Conservation (phyloP, 441 rosid genomes). For the Arabidopsis hybrid region DNA sequence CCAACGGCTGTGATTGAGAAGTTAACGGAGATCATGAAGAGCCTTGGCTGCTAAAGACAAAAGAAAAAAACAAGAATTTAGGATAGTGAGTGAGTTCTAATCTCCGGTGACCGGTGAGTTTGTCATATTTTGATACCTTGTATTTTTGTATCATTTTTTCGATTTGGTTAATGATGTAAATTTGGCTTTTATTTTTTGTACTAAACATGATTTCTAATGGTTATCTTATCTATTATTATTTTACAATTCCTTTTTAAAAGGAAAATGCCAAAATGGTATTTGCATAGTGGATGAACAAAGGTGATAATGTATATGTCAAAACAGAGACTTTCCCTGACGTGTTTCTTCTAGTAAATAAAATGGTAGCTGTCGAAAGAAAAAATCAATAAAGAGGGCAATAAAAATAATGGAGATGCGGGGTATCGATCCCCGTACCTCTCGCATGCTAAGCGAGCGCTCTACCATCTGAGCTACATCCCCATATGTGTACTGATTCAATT, state of each 20-base stretch:
- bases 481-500: too few species aligned
- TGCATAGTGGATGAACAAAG: too few species aligned
- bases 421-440: conserved; percentile 89
- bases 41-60: conserved; percentile 64
- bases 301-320: too few species aligned
- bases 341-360: too few species aligned
- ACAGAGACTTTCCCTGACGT: too few species aligned
- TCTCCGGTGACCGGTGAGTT: conserved; percentile 2
- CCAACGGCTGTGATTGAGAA: conserved; percentile 63
- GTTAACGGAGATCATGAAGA: conserved; percentile 61
- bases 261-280: too few species aligned
- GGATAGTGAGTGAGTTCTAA: conserved; percentile 2
- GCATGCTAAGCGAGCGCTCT: conserved; percentile 99
- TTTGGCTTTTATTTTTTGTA: not conserved
- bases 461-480: conserved; percentile 58
- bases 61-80: not conserved
- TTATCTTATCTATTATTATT: not conserved
- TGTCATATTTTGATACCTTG: conserved; percentile 1
- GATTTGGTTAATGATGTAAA: conserved; percentile 22
- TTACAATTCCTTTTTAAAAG: too few species aligned
- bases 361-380: too few species aligned
- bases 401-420: conserved; percentile 62
- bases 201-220: not conserved
- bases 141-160: not conserved
- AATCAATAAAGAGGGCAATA: too few species aligned